Evolutionary conservation across 345 rosid species (phyloP), one percentile per base, ranked within the genome.

Genomic region (Salix arbutifolia): DNA sequence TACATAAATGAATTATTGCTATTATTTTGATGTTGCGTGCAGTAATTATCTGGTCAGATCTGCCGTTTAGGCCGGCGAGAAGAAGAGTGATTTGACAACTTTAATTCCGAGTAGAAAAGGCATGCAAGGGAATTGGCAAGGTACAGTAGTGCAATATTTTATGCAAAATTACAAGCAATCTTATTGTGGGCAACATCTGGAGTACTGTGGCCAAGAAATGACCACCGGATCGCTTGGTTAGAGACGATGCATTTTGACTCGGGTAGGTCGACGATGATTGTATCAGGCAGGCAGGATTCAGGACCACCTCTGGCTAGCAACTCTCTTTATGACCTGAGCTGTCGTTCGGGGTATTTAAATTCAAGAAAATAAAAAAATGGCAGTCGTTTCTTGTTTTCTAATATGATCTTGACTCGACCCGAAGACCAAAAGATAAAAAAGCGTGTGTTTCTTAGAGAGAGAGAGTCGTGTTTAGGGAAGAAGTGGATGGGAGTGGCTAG

Each of bases 121-220:
- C 30, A 13, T 23, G 28, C 0, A 19, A 6, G 8, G 60, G 71
- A 31, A 8, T 66, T 50, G 26, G 70, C 18, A 31, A 13, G 44
- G 46, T 53, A 16, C 14, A 67, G 73, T 12, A 3, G 13, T 10
- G 46, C 25, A 44, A 30, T 50, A 64, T 65, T 66, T 44, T 19
- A 75, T 13, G 77, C 60, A 17, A 44, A 13, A 61, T 33, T 23
- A 46, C 64, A 50, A 75, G 26, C 8, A 1, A n/a, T 30, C 72
- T 28, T 69, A 33, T 46, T 71, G 65, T 60, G 40, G 40, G 23
- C n/a, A 35, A 38, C 42, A 25, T 71, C 40, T 35, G 53, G 76
- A 37, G 17, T 17, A 25, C 23, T 76, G 82, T 77, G 86, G 86
- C 80, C 69, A 37, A 40, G 77, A 79, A 61, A 74, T 62, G 71